Conservation (phyloP, 2,329 filamentous ascomycete species). For the Beauveria sp. region DNA sequence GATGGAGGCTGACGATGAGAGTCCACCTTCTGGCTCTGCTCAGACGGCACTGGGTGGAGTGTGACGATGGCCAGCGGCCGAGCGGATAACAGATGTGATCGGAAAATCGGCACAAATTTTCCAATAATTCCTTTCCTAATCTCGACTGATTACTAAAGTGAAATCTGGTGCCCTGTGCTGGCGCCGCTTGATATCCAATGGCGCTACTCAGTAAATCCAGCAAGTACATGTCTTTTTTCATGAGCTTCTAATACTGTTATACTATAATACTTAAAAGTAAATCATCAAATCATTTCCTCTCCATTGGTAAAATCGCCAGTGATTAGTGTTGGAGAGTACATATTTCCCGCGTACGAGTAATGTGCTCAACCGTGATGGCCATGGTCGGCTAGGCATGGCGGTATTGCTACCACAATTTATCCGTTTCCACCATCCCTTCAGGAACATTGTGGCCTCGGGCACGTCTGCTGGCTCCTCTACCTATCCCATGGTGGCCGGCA, state of each 20-base stretch:
- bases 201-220: no score
- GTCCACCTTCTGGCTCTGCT: no score
- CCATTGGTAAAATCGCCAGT: neutral
- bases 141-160: neutral
- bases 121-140: neutral
- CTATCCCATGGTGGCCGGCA: neutral
- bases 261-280: no score
- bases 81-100: neutral
- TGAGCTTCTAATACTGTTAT: no score
- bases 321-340: neutral
- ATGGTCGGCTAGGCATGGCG: neutral
- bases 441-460: no score
- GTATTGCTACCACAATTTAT: neutral
- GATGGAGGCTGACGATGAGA: neutral
- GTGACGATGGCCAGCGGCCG: neutral
- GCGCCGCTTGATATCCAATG: no score
- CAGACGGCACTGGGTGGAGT: neutral
- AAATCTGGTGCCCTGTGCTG: neutral
- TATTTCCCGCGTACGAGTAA: neutral
- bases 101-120: neutral
- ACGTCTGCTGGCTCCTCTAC: neutral
- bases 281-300: neutral
- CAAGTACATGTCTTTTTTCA: no score
- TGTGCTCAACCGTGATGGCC: neutral
- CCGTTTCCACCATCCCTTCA: neutral